Base-by-base conservation (phyloP, 352 stramenopile genomes). In the Chrysophaeum taylorii region DNA sequence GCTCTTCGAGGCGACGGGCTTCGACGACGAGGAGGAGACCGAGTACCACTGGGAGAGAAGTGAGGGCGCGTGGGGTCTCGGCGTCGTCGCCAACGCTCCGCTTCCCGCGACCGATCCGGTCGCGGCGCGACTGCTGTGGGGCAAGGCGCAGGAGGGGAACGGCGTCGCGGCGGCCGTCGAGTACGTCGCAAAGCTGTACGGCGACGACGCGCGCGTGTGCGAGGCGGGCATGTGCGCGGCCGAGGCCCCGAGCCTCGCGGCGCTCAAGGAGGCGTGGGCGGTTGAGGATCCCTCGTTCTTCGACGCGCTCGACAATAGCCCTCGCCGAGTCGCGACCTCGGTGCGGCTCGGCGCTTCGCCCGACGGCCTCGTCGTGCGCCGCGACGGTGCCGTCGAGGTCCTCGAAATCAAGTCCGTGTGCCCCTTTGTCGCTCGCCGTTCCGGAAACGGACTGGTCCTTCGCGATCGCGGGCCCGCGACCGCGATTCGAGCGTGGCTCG, bases 391-490 rank as follows among this genome's bases (percentile, higher is more conserved):
- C 14, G 14, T 66, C 14, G 57, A 66, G 1, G 27, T 66, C 4
- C 33, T 66, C 18, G 57, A 66, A 31, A 23, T 66, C 31, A 66
- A 66, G 57, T 66, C 57, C 14, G 57, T 66, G 1, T 7, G 12
- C 14, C 57, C 57, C 2, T 66, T 66, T n/a, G 1, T 12, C 18
- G 9, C 18, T 18, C 2, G 4, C 31, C 29, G 7, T 5, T 15
- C 9, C 25, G 33, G 4, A 15, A 25, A 4, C 1, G 29, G 33
- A 1, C 23, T 66, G 57, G 15, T 27, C 14, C 31, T 66, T 36
- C n/a, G 21, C 1, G 57, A 66, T 36, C 57, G 33, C 33, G 57
- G 57, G 57, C 57, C 57, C 33, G 33, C 41, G 18, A 36, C 23
- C 57, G 5, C 1, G 5, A 5, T 66, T 1, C 33, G 14, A 18